Evolutionary conservation across 2,329 filamentous ascomycete genomes (phyloP).

Genomic region (Penicillium hordei): DNA sequence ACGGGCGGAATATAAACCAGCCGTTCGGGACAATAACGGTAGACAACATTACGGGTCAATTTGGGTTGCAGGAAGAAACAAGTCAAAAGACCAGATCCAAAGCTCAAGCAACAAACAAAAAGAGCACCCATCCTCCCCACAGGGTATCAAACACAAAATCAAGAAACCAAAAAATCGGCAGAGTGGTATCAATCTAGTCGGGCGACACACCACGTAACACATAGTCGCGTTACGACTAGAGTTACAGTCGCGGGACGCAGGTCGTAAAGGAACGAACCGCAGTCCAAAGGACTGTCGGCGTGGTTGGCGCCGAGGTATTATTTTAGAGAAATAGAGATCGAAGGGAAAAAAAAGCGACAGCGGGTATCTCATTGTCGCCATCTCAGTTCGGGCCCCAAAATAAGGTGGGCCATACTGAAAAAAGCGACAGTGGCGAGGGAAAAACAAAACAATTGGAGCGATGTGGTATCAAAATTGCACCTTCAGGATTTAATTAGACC

Average conservation of each 20-base stretch:
- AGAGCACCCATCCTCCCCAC: conserved; percentile 30
- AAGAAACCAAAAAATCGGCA: conserved; percentile 29
- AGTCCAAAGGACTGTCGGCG: conserved; percentile 14
- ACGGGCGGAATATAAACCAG: conserved; percentile 16
- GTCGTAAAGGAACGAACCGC: conserved; percentile 37
- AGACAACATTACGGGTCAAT: conserved; percentile 30
- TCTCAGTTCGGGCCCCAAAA: conserved; percentile 13
- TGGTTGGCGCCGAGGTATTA: conserved; percentile 14
- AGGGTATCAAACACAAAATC: conserved; percentile 38
- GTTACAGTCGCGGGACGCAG: conserved; percentile 32
- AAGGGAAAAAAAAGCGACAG: conserved; percentile 22
- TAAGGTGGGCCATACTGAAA: conserved; percentile 4
- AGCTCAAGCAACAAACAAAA: conserved; percentile 22
- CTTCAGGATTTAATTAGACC: conserved; percentile 20
- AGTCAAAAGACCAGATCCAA: conserved; percentile 18
- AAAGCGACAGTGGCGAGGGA: conserved; percentile 33
- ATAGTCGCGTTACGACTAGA: conserved; percentile 34
- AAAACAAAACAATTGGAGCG: conserved; percentile 21
- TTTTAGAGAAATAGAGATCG: conserved; percentile 15
- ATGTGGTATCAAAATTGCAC: conserved; percentile 25
- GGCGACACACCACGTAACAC: conserved; percentile 30
- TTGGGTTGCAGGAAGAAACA: conserved; percentile 18
- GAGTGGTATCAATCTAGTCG: conserved; percentile 32
- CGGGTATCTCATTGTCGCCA: conserved; percentile 36
- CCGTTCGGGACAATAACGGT: conserved; percentile 22